Evolutionary conservation across 139 green algal species (phyloP), one percentile per base, ranked within the genome.

Genomic region (Pleodorina starrii): DNA sequence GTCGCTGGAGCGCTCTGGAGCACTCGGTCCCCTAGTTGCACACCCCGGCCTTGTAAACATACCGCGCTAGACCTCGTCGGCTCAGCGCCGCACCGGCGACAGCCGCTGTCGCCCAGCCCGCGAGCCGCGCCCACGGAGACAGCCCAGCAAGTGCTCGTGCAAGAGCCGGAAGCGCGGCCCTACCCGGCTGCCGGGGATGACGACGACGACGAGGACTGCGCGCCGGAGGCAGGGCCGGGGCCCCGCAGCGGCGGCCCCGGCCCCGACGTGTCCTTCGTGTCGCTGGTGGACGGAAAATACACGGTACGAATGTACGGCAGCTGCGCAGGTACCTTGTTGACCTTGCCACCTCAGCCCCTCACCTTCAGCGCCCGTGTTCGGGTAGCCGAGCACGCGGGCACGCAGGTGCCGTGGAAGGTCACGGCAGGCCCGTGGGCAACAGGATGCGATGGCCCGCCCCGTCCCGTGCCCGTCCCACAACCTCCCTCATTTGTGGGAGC

Each of bases 281-380:
- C 78, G 0, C 54, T 85, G 35, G 78, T 69, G 19, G 36, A 73
- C 2, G 51, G 51, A 19, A 68, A 68, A 27, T 85, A 85, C 78
- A 85, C 78, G 78, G 78, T 85, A 69, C 51, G 78, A 35, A 42
- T n/a, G n/a, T n/a, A n/a, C n/a, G n/a, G n/a, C n/a, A n/a, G n/a
- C n/a, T n/a, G n/a, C n/a, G n/a, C n/a, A n/a, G n/a, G n/a, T n/a
- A n/a, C n/a, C n/a, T n/a, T n/a, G n/a, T n/a, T n/a, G n/a, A n/a
- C n/a, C n/a, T n/a, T n/a, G n/a, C n/a, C n/a, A n/a, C n/a, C n/a
- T n/a, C n/a, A n/a, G n/a, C n/a, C n/a, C n/a, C n/a, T n/a, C n/a
- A n/a, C n/a, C n/a, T n/a, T n/a, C n/a, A n/a, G n/a, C n/a, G n/a
- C n/a, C n/a, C n/a, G n/a, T n/a, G n/a, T n/a, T n/a, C n/a, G n/a